Conservation (phyloP, 1,284 basidiomycete genomes). For the Gomphus bonarii region DNA sequence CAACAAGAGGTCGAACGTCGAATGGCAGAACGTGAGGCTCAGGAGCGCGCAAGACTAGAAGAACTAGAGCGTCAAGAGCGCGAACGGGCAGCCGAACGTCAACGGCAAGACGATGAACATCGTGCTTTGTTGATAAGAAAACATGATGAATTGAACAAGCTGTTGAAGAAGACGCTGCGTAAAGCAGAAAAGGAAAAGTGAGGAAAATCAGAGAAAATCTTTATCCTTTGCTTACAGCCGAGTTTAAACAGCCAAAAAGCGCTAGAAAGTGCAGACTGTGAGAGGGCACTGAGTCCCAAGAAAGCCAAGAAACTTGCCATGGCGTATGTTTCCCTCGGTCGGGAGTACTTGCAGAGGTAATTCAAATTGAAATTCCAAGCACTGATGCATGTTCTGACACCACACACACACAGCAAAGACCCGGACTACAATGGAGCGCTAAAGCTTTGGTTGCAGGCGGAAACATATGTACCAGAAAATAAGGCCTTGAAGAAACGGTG, state of each 20-base stretch:
- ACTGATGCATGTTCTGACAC: constrained; percentile 1
- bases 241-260: constrained; percentile 26
- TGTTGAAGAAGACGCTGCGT: constrained; percentile 48
- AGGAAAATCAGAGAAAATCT: constrained; percentile 20
- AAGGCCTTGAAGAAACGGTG: constrained; percentile 74
- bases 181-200: constrained; percentile 66
- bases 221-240: constrained; percentile 3
- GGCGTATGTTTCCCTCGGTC: constrained; percentile 63
- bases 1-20: constrained; percentile 61
- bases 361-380: neutral
- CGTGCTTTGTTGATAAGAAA: constrained; percentile 38
- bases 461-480: constrained; percentile 68
- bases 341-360: constrained; percentile 67
- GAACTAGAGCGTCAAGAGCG: constrained; percentile 7
- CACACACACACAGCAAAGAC: constrained; percentile 51
- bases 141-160: constrained; percentile 55
- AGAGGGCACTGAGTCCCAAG: constrained; percentile 52
- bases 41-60: constrained; percentile 1
- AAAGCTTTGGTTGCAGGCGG: constrained; percentile 65
- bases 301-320: constrained; percentile 68
- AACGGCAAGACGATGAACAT: constrained; percentile 25
- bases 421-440: constrained; percentile 46
- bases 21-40: constrained; percentile 44
- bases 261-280: constrained; percentile 46
- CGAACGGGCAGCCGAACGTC: constrained; percentile 20